A percentile compares a stretch with the other conserved stretches of the same genome.
Conservation (phyloP, 2,329 filamentous ascomycete species). For the Fusarium sp. region DNA sequence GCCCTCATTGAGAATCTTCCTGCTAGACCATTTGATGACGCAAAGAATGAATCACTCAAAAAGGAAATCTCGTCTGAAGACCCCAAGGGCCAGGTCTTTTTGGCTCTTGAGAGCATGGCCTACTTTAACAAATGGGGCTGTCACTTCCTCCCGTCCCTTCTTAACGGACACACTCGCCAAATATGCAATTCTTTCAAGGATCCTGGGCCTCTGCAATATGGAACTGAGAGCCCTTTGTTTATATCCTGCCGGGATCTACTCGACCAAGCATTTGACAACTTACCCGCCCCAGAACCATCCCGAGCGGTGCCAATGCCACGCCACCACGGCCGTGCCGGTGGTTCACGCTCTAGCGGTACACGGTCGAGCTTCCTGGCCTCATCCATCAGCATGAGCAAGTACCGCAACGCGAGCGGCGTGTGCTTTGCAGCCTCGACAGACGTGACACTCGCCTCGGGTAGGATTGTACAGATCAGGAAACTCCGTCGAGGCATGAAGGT, state of each 20-base stretch:
- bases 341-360: neutral
- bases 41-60: slow-evolving; percentile 59
- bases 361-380: slow-evolving; percentile 11
- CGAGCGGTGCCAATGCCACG: neutral
- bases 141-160: slow-evolving; percentile 69
- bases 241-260: slow-evolving; percentile 60
- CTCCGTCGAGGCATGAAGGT: slow-evolving; percentile 61
- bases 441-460: slow-evolving; percentile 58
- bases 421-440: slow-evolving; percentile 66
- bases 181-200: slow-evolving; percentile 73
- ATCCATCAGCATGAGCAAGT: slow-evolving; percentile 55
- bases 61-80: slow-evolving; percentile 59
- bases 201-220: slow-evolving; percentile 66
- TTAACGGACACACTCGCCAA: slow-evolving; percentile 67
- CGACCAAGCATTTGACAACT: slow-evolving; percentile 60
- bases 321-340: neutral
- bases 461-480: slow-evolving; percentile 53
- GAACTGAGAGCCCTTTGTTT: slow-evolving; percentile 64
- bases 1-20: slow-evolving; percentile 51
- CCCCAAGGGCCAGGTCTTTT: slow-evolving; percentile 61
- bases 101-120: slow-evolving; percentile 55
- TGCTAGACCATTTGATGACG: slow-evolving; percentile 50
- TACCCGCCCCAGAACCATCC: slow-evolving; percentile 58
- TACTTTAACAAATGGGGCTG: slow-evolving; percentile 65
- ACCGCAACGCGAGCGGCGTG: slow-evolving; percentile 54